Percentiles rank a stretch among this genome's conserved stretches.
Conservation (phyloP, 2,329 filamentous ascomycete species). For the Cercospora janseana region DNA sequence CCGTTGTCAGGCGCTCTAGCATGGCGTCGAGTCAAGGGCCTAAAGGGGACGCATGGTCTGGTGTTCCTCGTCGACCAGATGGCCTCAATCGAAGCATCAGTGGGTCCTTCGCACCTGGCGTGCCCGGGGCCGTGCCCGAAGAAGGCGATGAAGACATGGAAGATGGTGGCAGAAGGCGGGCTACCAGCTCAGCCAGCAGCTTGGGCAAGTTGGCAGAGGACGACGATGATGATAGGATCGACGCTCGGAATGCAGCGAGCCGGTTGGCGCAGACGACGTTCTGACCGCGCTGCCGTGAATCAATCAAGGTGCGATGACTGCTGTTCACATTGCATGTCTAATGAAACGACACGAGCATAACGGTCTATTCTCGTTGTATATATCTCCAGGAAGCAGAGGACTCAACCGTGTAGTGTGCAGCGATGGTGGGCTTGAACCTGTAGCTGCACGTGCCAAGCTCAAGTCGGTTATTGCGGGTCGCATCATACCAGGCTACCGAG, state of each 20-base stretch:
- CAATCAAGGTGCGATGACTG: constrained; percentile 6
- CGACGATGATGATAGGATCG: constrained; percentile 89
- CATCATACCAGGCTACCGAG: neutral
- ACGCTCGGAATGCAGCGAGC: constrained; percentile 93
- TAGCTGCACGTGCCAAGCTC: constrained; percentile 5
- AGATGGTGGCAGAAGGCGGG: constrained; percentile 52
- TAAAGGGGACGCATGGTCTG: constrained; percentile 97
- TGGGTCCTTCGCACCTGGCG: constrained; percentile 60
- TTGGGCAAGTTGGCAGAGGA: constrained; percentile 61
- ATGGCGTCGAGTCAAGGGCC: constrained; percentile 88
- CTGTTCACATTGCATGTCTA: constrained; percentile 1
- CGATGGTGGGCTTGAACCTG: no score
- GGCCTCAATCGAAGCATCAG: constrained; percentile 75
- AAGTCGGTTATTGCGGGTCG: neutral
- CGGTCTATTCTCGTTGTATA: constrained; percentile 5
- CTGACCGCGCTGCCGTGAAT: constrained; percentile 43
- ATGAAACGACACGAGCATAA: neutral
- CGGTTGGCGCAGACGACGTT: constrained; percentile 93
- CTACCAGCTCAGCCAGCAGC: constrained; percentile 50
- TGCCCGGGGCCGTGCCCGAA: constrained; percentile 55
- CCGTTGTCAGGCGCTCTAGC: constrained; percentile 71
- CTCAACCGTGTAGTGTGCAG: no score
- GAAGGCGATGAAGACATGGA: constrained; percentile 48
- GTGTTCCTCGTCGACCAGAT: constrained; percentile 79
- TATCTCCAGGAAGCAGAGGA: no score